These are phyloP conservation scores for Rhynchosporium agropyri DNA, from an alignment of 2,329 filamentous ascomycete species.

Conservation along the genomic window DNA sequence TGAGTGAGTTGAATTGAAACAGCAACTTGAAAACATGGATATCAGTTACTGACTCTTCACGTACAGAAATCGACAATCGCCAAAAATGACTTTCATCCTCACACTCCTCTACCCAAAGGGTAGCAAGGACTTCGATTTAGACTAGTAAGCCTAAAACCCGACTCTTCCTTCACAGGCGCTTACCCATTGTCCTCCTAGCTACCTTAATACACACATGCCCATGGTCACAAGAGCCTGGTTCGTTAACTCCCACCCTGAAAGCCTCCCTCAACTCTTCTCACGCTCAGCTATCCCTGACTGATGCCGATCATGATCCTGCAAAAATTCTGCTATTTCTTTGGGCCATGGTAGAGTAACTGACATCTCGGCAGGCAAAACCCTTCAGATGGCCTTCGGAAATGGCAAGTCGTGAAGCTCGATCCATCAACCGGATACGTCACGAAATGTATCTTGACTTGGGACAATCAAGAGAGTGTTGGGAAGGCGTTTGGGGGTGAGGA, in stretches of 20 bases:
- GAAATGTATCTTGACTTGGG: constrained; percentile 14
- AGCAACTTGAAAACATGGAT: not conserved
- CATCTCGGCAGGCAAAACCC: not conserved
- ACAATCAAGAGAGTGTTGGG: not conserved
- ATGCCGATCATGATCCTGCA: no score
- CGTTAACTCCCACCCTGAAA: no score
- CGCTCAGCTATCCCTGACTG: no score
- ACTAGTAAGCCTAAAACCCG: constrained; percentile 13
- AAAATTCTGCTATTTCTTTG: no score
- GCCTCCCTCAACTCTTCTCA: no score
- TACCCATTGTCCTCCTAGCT: not conserved
- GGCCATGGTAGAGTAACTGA: no score
- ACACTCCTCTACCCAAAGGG: constrained; percentile 22
- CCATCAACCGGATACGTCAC: constrained; percentile 10
- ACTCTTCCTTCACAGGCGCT: not conserved
- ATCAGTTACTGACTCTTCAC: not conserved
- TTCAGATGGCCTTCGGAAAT: constrained; percentile 6
- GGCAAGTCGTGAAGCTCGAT: constrained; percentile 19
- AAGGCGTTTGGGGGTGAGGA: constrained; percentile 9
- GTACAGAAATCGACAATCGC: not conserved
- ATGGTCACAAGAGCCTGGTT: constrained; percentile 9
- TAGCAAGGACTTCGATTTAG: constrained; percentile 16
- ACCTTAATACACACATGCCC: constrained; percentile 22
- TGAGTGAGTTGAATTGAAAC: not conserved
- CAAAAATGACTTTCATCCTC: constrained; percentile 13